Base-by-base conservation (phyloP, 352 stramenopile species). In the Chrysophaeum taylorii region DNA sequence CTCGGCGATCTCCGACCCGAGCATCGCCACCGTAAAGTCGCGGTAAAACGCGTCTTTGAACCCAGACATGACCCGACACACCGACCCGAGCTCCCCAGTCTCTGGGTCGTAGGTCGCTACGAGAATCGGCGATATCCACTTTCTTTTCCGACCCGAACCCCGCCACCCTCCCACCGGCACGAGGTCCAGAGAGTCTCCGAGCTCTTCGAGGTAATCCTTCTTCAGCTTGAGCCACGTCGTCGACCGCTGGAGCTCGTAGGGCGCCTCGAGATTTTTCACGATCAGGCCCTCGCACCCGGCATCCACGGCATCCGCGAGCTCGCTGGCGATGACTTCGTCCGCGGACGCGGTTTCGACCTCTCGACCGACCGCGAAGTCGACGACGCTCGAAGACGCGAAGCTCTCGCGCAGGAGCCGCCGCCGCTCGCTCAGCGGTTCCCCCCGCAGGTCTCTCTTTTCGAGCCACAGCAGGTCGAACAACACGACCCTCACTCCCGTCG, bases 211-310 rank as follows among this genome's bases (percentile, higher is more conserved):
- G 71, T 99, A 99, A 79, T 99, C 96, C 78, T 99, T 99, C 81
- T 99, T 99, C 7, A 99, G 85, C 77, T 99, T 99, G 45, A 99
- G 83, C 96, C 96, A 99, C 78, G 99, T 99, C 69, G 98, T 84
- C 9, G 92, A 98, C 42, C 94, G 89, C 71, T 94, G 37, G 45
- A 43, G 60, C 69, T 76, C 52, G 25, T 76, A 76, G 35, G 61
- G 61, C 4, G 68, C 70, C n/a, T 76, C 72, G 0, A 76, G 53
- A 14, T 62, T 53, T 62, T 76, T 76, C 31, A 62, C 38, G 57
- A 76, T 64, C 1, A 76, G 36, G 1, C 72, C 72, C 38, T 76
- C 72, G 48, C 54, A 71, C 15, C 63, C 69, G 1, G 18, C 29
- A 25, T 70, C 16, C 0, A 76, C 35, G n/a, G 72, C 57, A 2